Evolutionary conservation across 1,284 basidiomycete genomes (phyloP), one percentile per base, ranked within the genome.

Genomic region (Xanthoconium separans): DNA sequence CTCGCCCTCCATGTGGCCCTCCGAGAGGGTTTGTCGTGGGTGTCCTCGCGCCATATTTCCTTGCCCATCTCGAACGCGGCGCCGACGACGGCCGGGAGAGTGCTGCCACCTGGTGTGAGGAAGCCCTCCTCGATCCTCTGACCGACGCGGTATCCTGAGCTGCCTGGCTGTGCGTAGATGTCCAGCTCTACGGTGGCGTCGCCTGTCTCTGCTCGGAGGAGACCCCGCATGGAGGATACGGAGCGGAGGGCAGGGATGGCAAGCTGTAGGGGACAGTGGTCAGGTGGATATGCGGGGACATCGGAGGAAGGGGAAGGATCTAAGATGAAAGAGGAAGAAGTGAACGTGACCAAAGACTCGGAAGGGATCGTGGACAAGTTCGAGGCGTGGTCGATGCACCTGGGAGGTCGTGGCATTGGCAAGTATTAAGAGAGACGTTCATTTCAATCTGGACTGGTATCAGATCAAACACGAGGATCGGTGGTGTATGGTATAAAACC

Each of bases 141-240:
- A 11, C 76, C 77, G 44, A 72, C 67, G 43, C 58, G 66, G 58
- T 74, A 76, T 15, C 71, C 71, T 47, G 74, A 75, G 8, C 61
- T 66, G 41, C 61, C 61, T 12, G 66, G 64, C 10, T 65, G 65
- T 13, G 68, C 66, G 43, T 61, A 65, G 33, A 68, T 34, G 45
- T 75, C 73, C 12, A 77, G 61, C 59, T 75, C 71, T 20, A 80
- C 74, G 72, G 76, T 76, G 11, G 70, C 65, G 40, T 69, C 75
- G 12, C 77, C 77, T 30, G 61, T 59, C 61, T 80, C 78, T 18
- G 77, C 78, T 29, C 70, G 67, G 31, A 73, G 62, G 9, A 79
- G 68, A 33, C 74, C 78, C 16, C 65, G 65, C 77, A 79, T 79
- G 46, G 72, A 73, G 27, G 68, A 66, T 34, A 60, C 55, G 37